phyloP scores from a whole-genome alignment of 2,329 filamentous ascomycete genomes.

The Eutypa lata region DNA sequence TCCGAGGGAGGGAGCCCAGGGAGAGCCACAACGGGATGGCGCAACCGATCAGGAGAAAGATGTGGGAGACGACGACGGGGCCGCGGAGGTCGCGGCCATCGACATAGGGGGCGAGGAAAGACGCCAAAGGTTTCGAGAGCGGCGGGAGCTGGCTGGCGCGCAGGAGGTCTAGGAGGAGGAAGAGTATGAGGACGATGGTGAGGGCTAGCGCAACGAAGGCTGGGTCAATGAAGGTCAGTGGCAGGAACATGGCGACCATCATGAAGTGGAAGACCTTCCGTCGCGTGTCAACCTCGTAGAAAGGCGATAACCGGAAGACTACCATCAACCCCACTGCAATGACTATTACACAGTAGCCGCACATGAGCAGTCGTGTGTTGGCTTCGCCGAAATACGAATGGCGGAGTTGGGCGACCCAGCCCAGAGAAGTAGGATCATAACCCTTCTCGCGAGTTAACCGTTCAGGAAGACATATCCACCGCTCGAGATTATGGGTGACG shows the following conservation, averaged over 20 bases:
- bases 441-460: constrained; percentile 25
- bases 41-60: constrained; percentile 92
- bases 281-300: constrained; percentile 90
- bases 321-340: constrained; percentile 68
- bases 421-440: constrained; percentile 42
- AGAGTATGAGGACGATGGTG: constrained; percentile 75
- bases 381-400: constrained; percentile 66
- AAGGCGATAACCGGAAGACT: constrained; percentile 69
- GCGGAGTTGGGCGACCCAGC: constrained; percentile 65
- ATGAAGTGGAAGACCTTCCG: constrained; percentile 98
- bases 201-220: constrained; percentile 78
- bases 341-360: constrained; percentile 69
- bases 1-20: constrained; percentile 65
- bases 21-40: constrained; percentile 92
- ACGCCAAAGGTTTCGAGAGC: constrained; percentile 77
- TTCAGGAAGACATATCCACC: constrained; percentile 72
- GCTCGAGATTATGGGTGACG: constrained; percentile 63
- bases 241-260: constrained; percentile 95
- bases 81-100: constrained; percentile 91
- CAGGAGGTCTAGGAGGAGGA: constrained; percentile 84
- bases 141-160: constrained; percentile 89
- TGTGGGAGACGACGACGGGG: constrained; percentile 92
- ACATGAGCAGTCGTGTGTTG: constrained; percentile 76
- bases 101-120: constrained; percentile 88
- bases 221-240: constrained; percentile 82